Evolutionary conservation across 129 eudicot genomes (phyloP).

Genomic region (Ambrosia artemisiifolia): DNA sequence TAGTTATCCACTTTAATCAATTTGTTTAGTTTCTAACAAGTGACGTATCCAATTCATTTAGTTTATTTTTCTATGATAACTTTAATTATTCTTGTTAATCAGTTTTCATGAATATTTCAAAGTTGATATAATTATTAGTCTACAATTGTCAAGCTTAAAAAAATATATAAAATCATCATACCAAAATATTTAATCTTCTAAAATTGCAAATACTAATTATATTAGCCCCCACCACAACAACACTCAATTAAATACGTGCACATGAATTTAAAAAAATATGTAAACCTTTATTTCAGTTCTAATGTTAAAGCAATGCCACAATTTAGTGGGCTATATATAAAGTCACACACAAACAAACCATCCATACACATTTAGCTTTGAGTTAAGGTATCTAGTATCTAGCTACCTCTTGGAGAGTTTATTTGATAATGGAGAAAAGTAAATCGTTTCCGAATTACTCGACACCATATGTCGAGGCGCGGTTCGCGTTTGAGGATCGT

Average conservation of each 20-base stretch:
- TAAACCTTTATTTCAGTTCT: background rate
- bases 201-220: background rate
- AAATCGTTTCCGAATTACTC: constrained; percentile 70
- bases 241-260: background rate
- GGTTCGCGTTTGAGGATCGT: constrained; percentile 69
- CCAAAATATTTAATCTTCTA: background rate
- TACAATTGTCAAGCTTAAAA: background rate
- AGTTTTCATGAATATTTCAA: background rate
- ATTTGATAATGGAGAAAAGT: constrained; percentile 61
- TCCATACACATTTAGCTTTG: constrained; percentile 11
- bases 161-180: too few species aligned
- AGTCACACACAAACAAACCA: constrained; percentile 9
- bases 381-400: background rate
- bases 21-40: background rate
- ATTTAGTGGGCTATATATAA: constrained; percentile 22
- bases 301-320: background rate
- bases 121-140: background rate
- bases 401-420: background rate
- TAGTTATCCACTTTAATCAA: background rate
- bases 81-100: background rate
- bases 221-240: background rate
- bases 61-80: background rate
- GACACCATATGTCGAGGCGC: constrained; percentile 57
- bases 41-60: background rate
- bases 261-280: background rate